Evolutionary conservation across 371 early-diverging fungal genomes (phyloP).

Genomic region (Gilbertella persicaria): DNA sequence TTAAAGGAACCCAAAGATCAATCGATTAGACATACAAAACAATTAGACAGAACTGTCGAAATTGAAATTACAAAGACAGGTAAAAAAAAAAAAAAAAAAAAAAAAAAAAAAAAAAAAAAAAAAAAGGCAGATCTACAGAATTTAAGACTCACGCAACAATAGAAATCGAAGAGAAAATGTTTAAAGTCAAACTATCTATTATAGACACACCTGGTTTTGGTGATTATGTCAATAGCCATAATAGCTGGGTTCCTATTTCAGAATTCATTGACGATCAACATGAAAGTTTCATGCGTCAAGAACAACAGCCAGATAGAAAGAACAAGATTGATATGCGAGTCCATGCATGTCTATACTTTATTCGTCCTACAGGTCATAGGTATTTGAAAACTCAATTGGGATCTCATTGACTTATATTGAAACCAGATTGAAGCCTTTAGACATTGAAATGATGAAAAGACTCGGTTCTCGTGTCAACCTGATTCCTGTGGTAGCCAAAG

Average conservation of each 20-base stretch:
- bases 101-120: constrained; percentile 4
- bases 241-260: constrained; percentile 72
- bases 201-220: constrained; percentile 93
- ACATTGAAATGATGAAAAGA: constrained; percentile 90
- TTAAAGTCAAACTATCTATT: constrained; percentile 89
- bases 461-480: constrained; percentile 84
- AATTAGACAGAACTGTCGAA: constrained; percentile 72
- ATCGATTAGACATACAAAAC: constrained; percentile 51
- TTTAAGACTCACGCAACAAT: constrained; percentile 27
- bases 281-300: constrained; percentile 83
- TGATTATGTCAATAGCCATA: constrained; percentile 75
- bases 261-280: constrained; percentile 94
- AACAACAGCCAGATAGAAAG: constrained; percentile 56
- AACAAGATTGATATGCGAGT: constrained; percentile 70
- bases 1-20: constrained; percentile 68
- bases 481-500: constrained; percentile 81
- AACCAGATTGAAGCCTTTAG: constrained; percentile 87
- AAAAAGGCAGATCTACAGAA: too few relatives aligned
- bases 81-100: constrained; percentile 13
- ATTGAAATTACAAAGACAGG: constrained; percentile 82
- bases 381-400: constrained; percentile 27
- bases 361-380: constrained; percentile 87
- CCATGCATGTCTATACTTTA: constrained; percentile 94
- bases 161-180: constrained; percentile 96
- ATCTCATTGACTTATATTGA: too few relatives aligned